Evolutionary conservation across 2,329 filamentous ascomycete genomes (phyloP), one percentile per base, ranked within the genome.

Genomic region (Curvularia spicifera): DNA sequence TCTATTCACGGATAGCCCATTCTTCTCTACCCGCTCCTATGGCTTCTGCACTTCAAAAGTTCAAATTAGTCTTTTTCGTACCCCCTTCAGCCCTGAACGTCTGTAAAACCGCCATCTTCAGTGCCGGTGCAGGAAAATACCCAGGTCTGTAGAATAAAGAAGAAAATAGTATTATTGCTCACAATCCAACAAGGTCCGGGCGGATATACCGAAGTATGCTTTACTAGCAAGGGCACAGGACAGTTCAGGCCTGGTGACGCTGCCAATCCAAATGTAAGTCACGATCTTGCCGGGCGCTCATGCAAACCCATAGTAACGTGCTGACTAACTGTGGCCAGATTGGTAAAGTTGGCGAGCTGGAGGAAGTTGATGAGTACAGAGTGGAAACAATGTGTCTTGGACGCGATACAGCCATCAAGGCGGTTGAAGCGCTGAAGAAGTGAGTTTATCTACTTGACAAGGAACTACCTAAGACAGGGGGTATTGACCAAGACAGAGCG

Each of bases 361-460:
- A 90, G 73, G 72, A 85, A 57, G 80, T 85, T 0, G 80, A 83
- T 3, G 89, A 91, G 73, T 79, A 84, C 1, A 81, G 82, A 47
- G 85, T 89, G 15, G 88, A 91, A 78, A 84, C 84, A 1, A 69
- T 89, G 3, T 88, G 87, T 69, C 65, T 85, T 0, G 86, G 87
- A 0, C 82, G 84, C 66, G 84, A 89, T 8, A 79, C 84, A 18
- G 80, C 81, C 0, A 80, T 78, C 60, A 80, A 80, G 39, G 88
- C 83, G 1, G 87, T 91, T 0, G 81, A 80, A 29, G 89, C 87
- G 4, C 71, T 91, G 75, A 91, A 89, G 74, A 80, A 77, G 89
- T 58, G 33, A 42, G 51, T 46, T n/a, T n/a, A 12, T 18, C n/a
- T 15, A 20, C 33, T 20, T 45, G 10, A 2, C 22, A 22, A 15